Evolutionary conservation across 192 early-diverging fungal species (phyloP), one percentile per base, ranked within the genome.

Genomic region (Umbelopsis sp.): DNA sequence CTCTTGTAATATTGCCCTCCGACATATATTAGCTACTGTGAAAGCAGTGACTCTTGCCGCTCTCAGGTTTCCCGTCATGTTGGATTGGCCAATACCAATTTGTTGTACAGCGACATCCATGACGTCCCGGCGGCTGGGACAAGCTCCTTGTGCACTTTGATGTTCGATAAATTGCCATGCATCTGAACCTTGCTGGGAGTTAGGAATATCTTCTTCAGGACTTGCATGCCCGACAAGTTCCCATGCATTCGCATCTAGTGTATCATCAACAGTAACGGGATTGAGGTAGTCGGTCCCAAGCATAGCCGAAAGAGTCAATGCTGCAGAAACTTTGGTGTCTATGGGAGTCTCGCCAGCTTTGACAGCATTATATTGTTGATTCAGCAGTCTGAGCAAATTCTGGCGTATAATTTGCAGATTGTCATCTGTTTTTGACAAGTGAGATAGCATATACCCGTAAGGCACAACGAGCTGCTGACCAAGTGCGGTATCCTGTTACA

Each of bases 41-140:
- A 83, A 31, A 10, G 83, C 70, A 22, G 85, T 80, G 1, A 88
- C 47, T n/a, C 84, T 77, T 32, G 80, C 86, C 12, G 77, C 81
- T 41, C 84, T 85, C 8, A 86, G 45, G 21, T 88, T 78, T 50
- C 44, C 45, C 17, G 56, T 34, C 17, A 62, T 11, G 16, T 34
- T 62, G 14, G 56, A 20, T 16, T 62, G 14, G 20, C 56, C 56
- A 32, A 62, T 34, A 5, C 56, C 56, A 20, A 62, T 34, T n/a
- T 62, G 56, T 0, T 29, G 31, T 32, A 34, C 34, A 31, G 26
- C 10, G 20, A 32, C 56, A 3, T 62, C 17, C 26, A 62, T 34
- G 11, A 62, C 14, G n/a, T 62, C 31, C 17, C 20, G 56, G 6
- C 47, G 47, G 47, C 20, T 49, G n/a, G 47, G 47, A 49, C n/a